Base-by-base conservation (phyloP, 108 stramenopile genomes). In the Cyclotella sp. region DNA sequence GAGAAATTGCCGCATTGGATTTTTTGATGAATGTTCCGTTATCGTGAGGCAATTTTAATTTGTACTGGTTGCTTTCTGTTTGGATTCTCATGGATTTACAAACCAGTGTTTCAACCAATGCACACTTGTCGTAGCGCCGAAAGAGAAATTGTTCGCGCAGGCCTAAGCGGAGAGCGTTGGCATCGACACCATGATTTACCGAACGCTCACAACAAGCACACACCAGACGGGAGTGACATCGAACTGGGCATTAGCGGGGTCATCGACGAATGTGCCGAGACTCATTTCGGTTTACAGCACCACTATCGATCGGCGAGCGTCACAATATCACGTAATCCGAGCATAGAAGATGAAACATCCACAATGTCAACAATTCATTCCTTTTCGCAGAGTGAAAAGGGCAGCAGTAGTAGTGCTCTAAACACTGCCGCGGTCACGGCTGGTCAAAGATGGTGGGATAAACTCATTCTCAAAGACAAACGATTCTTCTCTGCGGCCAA, bases 1-100 rank as follows among this genome's bases (percentile, higher is more conserved):
- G 93, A 69, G 93, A 96, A 61, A 92, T 96, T 75, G 96, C 96
- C 2, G 96, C 93, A 8, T 85, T 96, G 67, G 92, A 95, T 63
- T 96, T 96, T 61, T 72, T 96, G 30, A 66, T 88, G 64, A 86
- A 84, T 39, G 84, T 96, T 58, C 91, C 93, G 4, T 41, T 96
- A 75, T 69, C 21, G 64, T 65, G 22, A 47, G 64, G 39, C 0
- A 1, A 6, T 21, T 14, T 41, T 39, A 0, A 3, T 63, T 34
- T 42, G 8, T 63, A 1, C 24, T 13, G 1, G 40, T 41, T 39
- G 26, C 13, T 58, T 21, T 27, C 4, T 26, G 7, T 3, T 58
- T 51, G 3, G 8, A 3, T 3, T 8, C 19, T 19, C 3, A 51
- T 3, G 1, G 49, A 19, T 8, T 51, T 3, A 19, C 49, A 8